Base-by-base conservation (phyloP, 2,329 filamentous ascomycete species). In the Stylonectria norvegica region DNA sequence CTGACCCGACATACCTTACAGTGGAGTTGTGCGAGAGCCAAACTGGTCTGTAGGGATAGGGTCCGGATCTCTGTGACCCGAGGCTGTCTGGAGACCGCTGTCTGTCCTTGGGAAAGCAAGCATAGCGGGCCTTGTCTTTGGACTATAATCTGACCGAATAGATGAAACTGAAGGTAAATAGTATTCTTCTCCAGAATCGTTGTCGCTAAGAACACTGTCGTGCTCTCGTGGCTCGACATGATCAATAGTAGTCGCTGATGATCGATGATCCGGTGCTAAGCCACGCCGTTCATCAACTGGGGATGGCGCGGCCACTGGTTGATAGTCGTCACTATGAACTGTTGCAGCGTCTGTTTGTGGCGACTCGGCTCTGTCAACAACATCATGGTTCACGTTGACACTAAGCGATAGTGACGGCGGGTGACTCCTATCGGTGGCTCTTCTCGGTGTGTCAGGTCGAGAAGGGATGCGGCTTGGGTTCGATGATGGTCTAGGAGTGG, bases 321-420 rank as follows among this genome's bases (percentile, higher is more conserved):
- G 46, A 20, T 57, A 66, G 37, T 66, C 64, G 22, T 68, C 63
- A 19, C 58, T 66, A 28, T 61, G 58, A 4, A 68, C 63, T 2
- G 64, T 66, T 10, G 65, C 65, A 20, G 46, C 47, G 25, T 57
- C 54, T 4, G 59, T 63, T 16, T 40, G 43, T 5, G 58, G 45
- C 4, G 61, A 64, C 10, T 46, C 29, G 4, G 23, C 17, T 19
- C 45, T 47, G 8, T 42, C 36, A 9, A 8, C 18, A 5, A 18
- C 34, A 16, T 15, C 20, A n/a, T n/a, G n/a, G n/a, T n/a, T n/a
- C n/a, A n/a, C n/a, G n/a, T n/a, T n/a, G n/a, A n/a, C n/a, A n/a
- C n/a, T n/a, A n/a, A n/a, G n/a, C n/a, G n/a, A n/a, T n/a, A n/a
- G n/a, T n/a, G 22, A 8, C 12, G 22, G 22, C 12, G 22, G 7